Evolutionary conservation across 208 protist genomes (phyloP).

Genomic region (Paratrypanosoma confusum): DNA sequence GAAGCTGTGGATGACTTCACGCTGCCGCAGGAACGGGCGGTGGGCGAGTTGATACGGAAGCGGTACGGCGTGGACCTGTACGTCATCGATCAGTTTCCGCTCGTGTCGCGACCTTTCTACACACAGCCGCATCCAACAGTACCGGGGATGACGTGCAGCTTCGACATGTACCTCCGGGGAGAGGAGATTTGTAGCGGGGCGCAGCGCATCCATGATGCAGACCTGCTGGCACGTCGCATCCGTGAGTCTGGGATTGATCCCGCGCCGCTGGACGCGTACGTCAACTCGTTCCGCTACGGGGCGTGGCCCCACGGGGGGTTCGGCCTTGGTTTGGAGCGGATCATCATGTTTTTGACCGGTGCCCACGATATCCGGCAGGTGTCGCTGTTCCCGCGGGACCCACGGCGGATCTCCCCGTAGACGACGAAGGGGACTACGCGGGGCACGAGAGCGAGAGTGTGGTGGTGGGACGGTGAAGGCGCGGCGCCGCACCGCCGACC

Average conservation of each 20-base stretch:
- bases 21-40: constrained; percentile 81
- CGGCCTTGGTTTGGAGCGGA: constrained; percentile 97
- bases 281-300: constrained; percentile 96
- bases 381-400: constrained; percentile 98
- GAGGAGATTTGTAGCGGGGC: constrained; percentile 99
- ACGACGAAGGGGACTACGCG: background rate
- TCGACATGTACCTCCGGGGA: constrained; percentile 98
- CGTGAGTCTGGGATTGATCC: constrained; percentile 23
- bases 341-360: constrained; percentile 95
- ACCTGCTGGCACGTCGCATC: constrained; percentile 64
- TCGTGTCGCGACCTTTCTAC: constrained; percentile 97
- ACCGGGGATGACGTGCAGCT: constrained; percentile 54
- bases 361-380: constrained; percentile 94
- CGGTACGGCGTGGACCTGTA: constrained; percentile 98
- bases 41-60: constrained; percentile 91
- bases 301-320: constrained; percentile 96
- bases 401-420: constrained; percentile 91
- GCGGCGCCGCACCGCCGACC: no score
- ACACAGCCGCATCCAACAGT: constrained; percentile 89
- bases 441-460: no score
- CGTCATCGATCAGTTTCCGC: constrained; percentile 97
- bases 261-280: constrained; percentile 83
- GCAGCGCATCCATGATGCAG: constrained; percentile 96
- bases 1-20: constrained; percentile 65
- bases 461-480: no score